phyloP scores from a whole-genome alignment of 2,329 filamentous ascomycete genomes.

The Sporothrix phasma region DNA sequence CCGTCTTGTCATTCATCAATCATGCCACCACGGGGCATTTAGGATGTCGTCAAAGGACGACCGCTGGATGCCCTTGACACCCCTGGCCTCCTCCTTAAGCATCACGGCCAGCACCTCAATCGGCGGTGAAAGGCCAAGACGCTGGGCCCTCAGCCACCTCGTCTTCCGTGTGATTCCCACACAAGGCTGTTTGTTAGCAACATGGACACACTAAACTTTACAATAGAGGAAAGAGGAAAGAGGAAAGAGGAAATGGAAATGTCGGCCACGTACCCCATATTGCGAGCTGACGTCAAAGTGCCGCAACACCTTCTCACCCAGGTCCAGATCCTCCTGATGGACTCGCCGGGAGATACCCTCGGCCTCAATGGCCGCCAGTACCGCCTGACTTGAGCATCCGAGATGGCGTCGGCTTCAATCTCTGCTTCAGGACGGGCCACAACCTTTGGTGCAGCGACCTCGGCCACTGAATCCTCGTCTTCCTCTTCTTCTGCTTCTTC shows the following conservation, averaged over 20 bases:
- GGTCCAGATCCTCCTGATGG: slow-evolving; percentile 62
- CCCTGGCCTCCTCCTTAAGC: slow-evolving; percentile 56
- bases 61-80: slow-evolving; percentile 45
- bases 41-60: slow-evolving; percentile 66
- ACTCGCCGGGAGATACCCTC: slow-evolving; percentile 59
- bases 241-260: too few relatives aligned
- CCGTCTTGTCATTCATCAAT: not conserved
- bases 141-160: slow-evolving; percentile 80
- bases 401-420: slow-evolving; percentile 52
- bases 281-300: slow-evolving; percentile 89
- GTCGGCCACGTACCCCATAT: slow-evolving; percentile 69
- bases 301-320: slow-evolving; percentile 76
- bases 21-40: slow-evolving; percentile 32
- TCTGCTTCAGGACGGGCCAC: slow-evolving; percentile 36
- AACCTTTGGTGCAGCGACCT: slow-evolving; percentile 21
- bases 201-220: not conserved
- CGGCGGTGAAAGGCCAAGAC: slow-evolving; percentile 74
- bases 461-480: slow-evolving; percentile 21
- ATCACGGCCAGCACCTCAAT: slow-evolving; percentile 84
- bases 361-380: slow-evolving; percentile 72
- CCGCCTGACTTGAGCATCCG: slow-evolving; percentile 56
- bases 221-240: not conserved
- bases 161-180: slow-evolving; percentile 72
- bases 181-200: slow-evolving; percentile 54
- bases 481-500: slow-evolving; percentile 4